Evolutionary conservation across 108 stramenopile species (phyloP), one percentile per base, ranked within the genome.

Genomic region (Nitzschia putrida): DNA sequence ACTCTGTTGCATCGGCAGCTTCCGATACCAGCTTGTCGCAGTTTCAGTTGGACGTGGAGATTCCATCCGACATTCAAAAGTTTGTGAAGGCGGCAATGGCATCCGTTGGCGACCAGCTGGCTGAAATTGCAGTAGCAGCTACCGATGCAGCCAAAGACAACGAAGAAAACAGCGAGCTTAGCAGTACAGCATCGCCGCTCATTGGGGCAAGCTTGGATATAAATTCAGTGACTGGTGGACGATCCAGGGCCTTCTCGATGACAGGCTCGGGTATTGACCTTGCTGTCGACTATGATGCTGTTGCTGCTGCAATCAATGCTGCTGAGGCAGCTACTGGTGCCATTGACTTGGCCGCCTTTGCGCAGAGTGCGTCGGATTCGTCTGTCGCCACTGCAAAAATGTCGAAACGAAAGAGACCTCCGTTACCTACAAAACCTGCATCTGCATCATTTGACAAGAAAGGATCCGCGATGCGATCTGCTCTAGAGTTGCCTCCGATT

Each of bases 221-320:
- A 39, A 56, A 34, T 7, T 49, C 71, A 8, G 58, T 47, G 26
- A 47, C 49, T 7, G 66, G 47, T 22, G 75, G 58, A 25, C 53
- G 78, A 25, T 60, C 80, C 8, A 44, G 80, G 44, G 73, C 80
- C 20, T 58, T 16, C 21, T 78, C 77, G 1, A 21, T 63, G 43
- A 65, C 64, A 7, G 37, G 58, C 42, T 79, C 78, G 2, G 64
- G 40, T 20, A 42, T 83, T 6, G 82, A 72, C 61, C 11, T 86
- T 53, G 76, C 81, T 21, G 85, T 89, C 14, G 91, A 90, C 71
- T 88, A 80, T 45, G 89, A 88, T 64, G 91, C 91, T 34, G 86
- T 93, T 55, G 83, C 77, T 24, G 82, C 87, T 23, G 91, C 88
- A 23, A 87, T 90, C 7, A 50, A 79, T 76, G 91, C 91, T 10